A percentile compares a stretch with the other conserved stretches of the same genome.
phyloP scores from a whole-genome alignment of 2,329 filamentous ascomycete species.

The Aspergillus ochraceus region DNA sequence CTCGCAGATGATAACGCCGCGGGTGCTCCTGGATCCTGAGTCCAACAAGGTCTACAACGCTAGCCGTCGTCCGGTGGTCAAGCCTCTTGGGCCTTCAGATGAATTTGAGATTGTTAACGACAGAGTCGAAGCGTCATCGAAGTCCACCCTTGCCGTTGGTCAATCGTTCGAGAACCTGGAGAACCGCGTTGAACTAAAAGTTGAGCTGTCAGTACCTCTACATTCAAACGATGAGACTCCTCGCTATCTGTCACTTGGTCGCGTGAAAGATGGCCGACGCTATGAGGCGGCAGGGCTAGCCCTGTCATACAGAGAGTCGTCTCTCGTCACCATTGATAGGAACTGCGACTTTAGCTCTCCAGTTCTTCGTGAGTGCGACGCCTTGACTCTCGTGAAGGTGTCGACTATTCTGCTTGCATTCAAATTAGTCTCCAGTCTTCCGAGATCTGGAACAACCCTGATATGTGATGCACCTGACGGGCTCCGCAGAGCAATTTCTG shows the following conservation, averaged over 20 bases:
- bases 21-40: neutral
- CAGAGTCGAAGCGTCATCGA: neutral
- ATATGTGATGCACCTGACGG: neutral
- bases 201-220: neutral
- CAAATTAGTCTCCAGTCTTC: neutral
- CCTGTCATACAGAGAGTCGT: neutral
- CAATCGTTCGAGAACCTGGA: neutral
- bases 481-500: neutral
- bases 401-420: neutral
- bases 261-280: neutral
- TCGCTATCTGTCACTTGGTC: neutral
- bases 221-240: neutral
- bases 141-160: neutral
- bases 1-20: neutral
- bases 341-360: neutral
- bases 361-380: neutral
- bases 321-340: neutral
- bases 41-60: neutral
- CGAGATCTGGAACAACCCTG: neutral
- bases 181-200: neutral
- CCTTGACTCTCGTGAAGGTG: neutral
- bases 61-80: neutral
- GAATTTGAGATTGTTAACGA: neutral
- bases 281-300: neutral
- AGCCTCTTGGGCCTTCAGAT: neutral